Evolutionary conservation across 2,329 filamentous ascomycete genomes (phyloP).

Genomic region (Diaporthe sp.): DNA sequence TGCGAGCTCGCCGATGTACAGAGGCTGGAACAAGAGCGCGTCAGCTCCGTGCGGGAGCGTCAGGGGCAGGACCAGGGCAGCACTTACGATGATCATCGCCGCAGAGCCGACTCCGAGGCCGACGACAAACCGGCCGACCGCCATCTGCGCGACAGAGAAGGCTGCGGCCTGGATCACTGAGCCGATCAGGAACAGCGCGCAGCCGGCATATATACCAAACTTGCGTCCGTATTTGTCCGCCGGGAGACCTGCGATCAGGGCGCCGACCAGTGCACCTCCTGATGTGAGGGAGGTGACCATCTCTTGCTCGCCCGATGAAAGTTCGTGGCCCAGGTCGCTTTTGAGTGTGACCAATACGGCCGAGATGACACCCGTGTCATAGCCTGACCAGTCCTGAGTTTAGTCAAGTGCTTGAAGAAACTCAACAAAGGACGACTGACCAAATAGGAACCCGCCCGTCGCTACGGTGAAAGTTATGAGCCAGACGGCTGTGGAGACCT

Average conservation of each 20-base stretch:
- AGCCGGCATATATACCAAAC: slow-evolving; percentile 21
- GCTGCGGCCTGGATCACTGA: slow-evolving; percentile 52
- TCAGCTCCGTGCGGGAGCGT: too few species aligned
- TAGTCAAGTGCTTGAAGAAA: not conserved
- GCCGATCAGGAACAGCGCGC: slow-evolving; percentile 53
- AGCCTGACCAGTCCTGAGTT: slow-evolving; percentile 51
- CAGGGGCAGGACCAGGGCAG: too few species aligned
- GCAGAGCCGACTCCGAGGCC: slow-evolving; percentile 57
- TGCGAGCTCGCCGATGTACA: slow-evolving; percentile 59
- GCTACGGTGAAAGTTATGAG: slow-evolving; percentile 48
- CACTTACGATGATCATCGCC: slow-evolving; percentile 52
- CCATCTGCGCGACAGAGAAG: slow-evolving; percentile 57
- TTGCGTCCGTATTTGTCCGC: slow-evolving; percentile 51
- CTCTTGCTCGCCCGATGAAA: slow-evolving; percentile 58
- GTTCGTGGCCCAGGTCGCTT: slow-evolving; percentile 50
- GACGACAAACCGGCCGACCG: slow-evolving; percentile 57
- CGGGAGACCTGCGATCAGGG: slow-evolving; percentile 53
- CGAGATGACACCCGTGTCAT: slow-evolving; percentile 64
- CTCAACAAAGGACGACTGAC: slow-evolving; percentile 34
- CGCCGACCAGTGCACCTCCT: slow-evolving; percentile 58
- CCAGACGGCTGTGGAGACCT: slow-evolving; percentile 46
- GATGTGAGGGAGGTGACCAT: slow-evolving; percentile 61
- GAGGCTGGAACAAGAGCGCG: too few species aligned
- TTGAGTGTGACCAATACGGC: slow-evolving; percentile 60
- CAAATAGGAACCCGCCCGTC: slow-evolving; percentile 48